A percentile compares a stretch with the other conserved stretches of the same genome.
These are phyloP conservation scores for Populus hybrid DNA, from an alignment of 441 rosid species.

Conservation along the genomic window DNA sequence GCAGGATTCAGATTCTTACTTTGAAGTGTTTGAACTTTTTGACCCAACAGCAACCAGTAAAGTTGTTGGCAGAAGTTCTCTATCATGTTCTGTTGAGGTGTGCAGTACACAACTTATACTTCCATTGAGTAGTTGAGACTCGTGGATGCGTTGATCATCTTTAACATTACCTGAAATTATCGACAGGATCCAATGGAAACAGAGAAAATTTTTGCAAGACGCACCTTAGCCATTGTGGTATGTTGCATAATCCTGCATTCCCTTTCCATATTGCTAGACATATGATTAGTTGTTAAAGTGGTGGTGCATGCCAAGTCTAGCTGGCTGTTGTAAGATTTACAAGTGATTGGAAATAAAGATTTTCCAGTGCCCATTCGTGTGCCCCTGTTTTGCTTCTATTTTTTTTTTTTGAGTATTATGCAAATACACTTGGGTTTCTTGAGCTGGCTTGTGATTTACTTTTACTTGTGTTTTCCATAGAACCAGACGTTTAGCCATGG, in stretches of 20 bases:
- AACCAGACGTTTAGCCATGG: too few relatives aligned
- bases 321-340: neutral
- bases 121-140: slow-evolving; percentile 1
- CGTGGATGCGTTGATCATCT: slow-evolving; percentile 7
- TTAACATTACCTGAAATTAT: slow-evolving; percentile 22
- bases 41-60: slow-evolving; percentile 62
- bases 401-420: too few relatives aligned
- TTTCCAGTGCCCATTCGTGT: too few relatives aligned
- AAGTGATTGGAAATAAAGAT: too few relatives aligned
- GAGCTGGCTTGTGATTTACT: too few relatives aligned
- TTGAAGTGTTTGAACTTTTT: slow-evolving; percentile 50
- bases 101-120: slow-evolving; percentile 11
- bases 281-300: neutral
- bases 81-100: slow-evolving; percentile 90
- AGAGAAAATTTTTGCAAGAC: slow-evolving; percentile 78
- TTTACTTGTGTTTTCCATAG: too few relatives aligned
- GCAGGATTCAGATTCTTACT: slow-evolving; percentile 65
- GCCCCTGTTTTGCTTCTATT: too few relatives aligned
- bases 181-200: slow-evolving; percentile 90
- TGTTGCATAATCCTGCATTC: slow-evolving; percentile 15
- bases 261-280: neutral
- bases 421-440: too few relatives aligned
- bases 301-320: neutral
- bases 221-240: slow-evolving; percentile 87
- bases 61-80: slow-evolving; percentile 58